A percentile compares a stretch with the other conserved stretches of the same genome.
Evolutionary conservation across 495 filamentous ascomycete genomes (phyloP).

Genomic region (Hyaloscypha hepaticicola): DNA sequence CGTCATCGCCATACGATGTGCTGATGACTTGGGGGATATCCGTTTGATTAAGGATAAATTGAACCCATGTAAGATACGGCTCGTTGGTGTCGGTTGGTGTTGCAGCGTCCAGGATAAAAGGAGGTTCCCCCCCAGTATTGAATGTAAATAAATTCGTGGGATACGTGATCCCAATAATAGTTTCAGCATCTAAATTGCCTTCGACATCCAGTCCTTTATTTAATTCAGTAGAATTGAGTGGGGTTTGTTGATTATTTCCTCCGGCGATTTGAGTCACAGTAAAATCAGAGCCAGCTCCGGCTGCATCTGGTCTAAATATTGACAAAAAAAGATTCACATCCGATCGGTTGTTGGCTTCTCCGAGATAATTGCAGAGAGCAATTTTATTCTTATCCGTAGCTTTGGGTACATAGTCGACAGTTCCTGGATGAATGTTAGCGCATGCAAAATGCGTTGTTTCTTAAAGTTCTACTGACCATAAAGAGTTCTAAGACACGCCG

Average conservation of each 20-base stretch:
- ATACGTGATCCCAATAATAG: constrained; percentile 59
- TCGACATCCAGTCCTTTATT: constrained; percentile 49
- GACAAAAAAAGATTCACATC: constrained; percentile 53
- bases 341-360: constrained; percentile 66
- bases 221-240: constrained; percentile 37
- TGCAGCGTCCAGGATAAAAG: constrained; percentile 53
- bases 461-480: constrained; percentile 5
- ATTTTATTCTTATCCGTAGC: constrained; percentile 37
- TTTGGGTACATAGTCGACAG: constrained; percentile 32
- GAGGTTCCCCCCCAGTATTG: constrained; percentile 61
- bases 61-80: constrained; percentile 56
- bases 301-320: constrained; percentile 52
- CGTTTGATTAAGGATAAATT: constrained; percentile 61
- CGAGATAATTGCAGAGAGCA: constrained; percentile 59
- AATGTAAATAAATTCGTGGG: constrained; percentile 61
- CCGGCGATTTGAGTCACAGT: constrained; percentile 61
- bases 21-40: constrained; percentile 70
- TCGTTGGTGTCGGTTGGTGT: constrained; percentile 34
- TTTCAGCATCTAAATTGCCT: constrained; percentile 74
- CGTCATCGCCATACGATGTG: constrained; percentile 70
- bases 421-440: neutral
- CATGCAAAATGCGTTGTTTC: neutral
- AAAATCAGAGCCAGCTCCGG: constrained; percentile 40
- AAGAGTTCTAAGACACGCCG: constrained; percentile 31
- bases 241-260: constrained; percentile 62